Conservation (phyloP, 208 protist genomes). For the Crithidia sp. region DNA sequence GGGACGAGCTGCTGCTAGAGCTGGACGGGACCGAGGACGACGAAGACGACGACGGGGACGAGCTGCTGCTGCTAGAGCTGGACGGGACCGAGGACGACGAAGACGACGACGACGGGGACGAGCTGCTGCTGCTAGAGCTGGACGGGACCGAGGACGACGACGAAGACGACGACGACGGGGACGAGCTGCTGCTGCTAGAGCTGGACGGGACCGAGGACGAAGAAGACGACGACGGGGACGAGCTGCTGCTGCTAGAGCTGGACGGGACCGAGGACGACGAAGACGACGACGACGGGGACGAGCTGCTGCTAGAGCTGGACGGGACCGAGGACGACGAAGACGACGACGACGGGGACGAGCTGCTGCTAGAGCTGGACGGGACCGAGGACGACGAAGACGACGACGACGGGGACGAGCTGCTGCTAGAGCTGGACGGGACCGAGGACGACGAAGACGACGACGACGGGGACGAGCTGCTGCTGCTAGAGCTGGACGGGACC, state of each 20-base stretch:
- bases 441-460: too few relatives aligned
- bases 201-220: too few relatives aligned
- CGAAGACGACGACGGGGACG: slow-evolving; percentile 5
- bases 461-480: background rate
- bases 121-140: background rate
- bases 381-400: slow-evolving; percentile 7
- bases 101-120: slow-evolving; percentile 5
- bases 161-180: slow-evolving; percentile 19
- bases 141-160: background rate
- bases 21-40: too few relatives aligned
- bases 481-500: background rate
- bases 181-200: too few relatives aligned
- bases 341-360: background rate
- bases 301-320: background rate
- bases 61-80: background rate
- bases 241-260: background rate
- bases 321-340: slow-evolving; percentile 13
- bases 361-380: background rate
- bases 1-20: too few relatives aligned
- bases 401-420: too few relatives aligned
- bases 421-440: too few relatives aligned
- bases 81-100: slow-evolving; percentile 8
- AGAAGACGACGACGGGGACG: slow-evolving; percentile 5
- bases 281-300: slow-evolving; percentile 5
- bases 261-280: slow-evolving; percentile 8